phyloP scores from a whole-genome alignment of 2,329 filamentous ascomycete genomes.

The Trichothecium sympodiale region DNA sequence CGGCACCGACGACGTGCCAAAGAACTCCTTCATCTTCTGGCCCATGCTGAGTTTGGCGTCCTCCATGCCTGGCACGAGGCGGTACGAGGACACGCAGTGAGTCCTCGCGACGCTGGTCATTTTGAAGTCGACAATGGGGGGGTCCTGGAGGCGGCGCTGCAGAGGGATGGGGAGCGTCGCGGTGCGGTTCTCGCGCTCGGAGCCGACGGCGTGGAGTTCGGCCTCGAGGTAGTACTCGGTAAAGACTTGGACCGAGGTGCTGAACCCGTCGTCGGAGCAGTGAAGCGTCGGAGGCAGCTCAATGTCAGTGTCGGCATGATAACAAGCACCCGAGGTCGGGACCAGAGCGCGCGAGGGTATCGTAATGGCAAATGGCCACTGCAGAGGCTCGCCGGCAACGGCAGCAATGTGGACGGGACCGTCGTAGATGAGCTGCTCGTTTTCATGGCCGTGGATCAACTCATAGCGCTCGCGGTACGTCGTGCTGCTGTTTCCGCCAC shows the following conservation, averaged over 20 bases:
- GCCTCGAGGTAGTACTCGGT: conserved; percentile 22
- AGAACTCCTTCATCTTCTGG: conserved; percentile 18
- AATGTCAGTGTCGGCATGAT: conserved; percentile 4
- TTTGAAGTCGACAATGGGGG: conserved; percentile 6
- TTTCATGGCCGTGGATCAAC: conserved; percentile 7
- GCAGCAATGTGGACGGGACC: conserved; percentile 9
- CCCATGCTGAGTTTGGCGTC: conserved; percentile 14
- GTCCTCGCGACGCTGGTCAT: background rate
- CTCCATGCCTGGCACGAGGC: conserved; percentile 18
- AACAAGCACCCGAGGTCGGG: too few species aligned
- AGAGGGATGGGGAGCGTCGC: conserved; percentile 10
- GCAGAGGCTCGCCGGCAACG: background rate
- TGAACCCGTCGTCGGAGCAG: background rate
- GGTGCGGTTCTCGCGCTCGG: background rate
- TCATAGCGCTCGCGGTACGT: conserved; percentile 10
- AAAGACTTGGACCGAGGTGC: conserved; percentile 10
- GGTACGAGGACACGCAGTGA: conserved; percentile 9
- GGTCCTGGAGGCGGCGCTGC: background rate
- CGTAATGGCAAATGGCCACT: conserved; percentile 13
- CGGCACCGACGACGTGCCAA: conserved; percentile 18
- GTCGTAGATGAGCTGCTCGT: conserved; percentile 6
- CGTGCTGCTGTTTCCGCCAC: conserved; percentile 4
- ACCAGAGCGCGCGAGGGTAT: conserved; percentile 9
- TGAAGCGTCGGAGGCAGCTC: conserved; percentile 8
- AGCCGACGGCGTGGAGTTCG: conserved; percentile 7